Base-by-base conservation (phyloP, 2,329 filamentous ascomycete species). In the Trichoderma cornu-damae region DNA sequence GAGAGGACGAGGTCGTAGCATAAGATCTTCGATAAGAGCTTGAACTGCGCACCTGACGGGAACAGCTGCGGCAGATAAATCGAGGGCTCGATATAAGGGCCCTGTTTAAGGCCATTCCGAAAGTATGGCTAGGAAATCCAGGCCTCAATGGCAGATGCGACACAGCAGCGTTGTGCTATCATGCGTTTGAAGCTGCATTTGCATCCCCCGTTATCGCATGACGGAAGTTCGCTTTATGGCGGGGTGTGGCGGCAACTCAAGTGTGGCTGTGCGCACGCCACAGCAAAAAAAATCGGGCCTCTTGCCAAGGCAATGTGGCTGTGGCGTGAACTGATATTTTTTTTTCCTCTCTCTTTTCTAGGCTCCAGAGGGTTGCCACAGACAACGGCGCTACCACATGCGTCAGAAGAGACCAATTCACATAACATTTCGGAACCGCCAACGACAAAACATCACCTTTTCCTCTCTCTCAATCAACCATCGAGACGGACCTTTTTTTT, bases 11-110 rank as follows among this genome's bases (percentile, higher is more conserved):
- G 9, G 72, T 65, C 42, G 71, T 77, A 22, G 77, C 70, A 59
- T 77, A 81, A 37, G 71, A 63, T 59, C 77, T 69, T 59, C 69
- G 69, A 30, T 47, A 55, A 14, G 51, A 47, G 24, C 67, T 61
- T 59, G 72, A 72, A 37, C 63, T 65, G 53, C 68, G 69, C n/a
- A 70, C 59, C 59, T 68, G 70, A 26, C 69, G 74, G 50, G 71
- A 73, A 63, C 80, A 82, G 65, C 73, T 75, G 50, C 69, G 72
- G 66, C 79, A 82, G 55, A 82, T 65, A 54, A 73, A 75, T 7
- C 69, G 67, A 24, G 71, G 60, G 48, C 63, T 63, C 11, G 55
- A 57, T 11, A 66, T 52, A 11, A 69, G 61, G 18, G 62, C 60
- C 5, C 67, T 65, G 37, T 65, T 64, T 28, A 65, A 62, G 32